Base-by-base conservation (phyloP, 768 basidiomycete species). In the Coprinopsis sp. region DNA sequence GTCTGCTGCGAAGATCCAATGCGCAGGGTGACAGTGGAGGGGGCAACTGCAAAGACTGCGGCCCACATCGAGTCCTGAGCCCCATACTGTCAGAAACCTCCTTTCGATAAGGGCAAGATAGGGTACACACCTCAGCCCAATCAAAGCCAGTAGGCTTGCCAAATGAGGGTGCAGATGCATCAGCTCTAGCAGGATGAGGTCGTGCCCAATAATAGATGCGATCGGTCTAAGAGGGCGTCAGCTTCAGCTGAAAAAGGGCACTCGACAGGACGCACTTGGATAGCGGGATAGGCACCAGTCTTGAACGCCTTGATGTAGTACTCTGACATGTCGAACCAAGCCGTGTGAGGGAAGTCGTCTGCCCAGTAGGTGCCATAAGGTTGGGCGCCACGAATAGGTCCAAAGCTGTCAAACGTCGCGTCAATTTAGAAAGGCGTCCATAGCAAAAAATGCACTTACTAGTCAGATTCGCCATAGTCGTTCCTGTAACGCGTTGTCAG, bases 381-480 rank as follows among this genome's bases (percentile, higher is more conserved):
- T 51, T 70, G 69, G 11, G 63, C 64, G 3, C 70, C 77, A 38
- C 77, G 76, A 55, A 84, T 68, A 3, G 84, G 81, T 10, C 84
- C 82, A 55, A 71, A 70, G 64, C 74, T 77, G 46, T 10, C 23
- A 33, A 25, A 23, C 7, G 11, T 49, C 6, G 14, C 25, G 6
- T 25, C 4, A 49, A 14, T 10, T 10, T 36, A n/a, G 21, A 10
- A 40, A 30, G 10, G 6, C 28, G 8, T 4, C 19, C 16, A 10
- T 3, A 12, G 12, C 38, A 10, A 14, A 22, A 21, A 22, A 33
- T 10, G 24, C 14, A 54, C 69, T 39, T 55, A 76, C 74, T 90
- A 87, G 56, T 82, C 77, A 1, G 83, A 84, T 66, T 90, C 87
- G 53, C 85, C 85, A 52, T 72, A 88, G 59, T 88, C 83, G 64